Evolutionary conservation across 108 stramenopile genomes (phyloP).

Genomic region (Tribonema minus): DNA sequence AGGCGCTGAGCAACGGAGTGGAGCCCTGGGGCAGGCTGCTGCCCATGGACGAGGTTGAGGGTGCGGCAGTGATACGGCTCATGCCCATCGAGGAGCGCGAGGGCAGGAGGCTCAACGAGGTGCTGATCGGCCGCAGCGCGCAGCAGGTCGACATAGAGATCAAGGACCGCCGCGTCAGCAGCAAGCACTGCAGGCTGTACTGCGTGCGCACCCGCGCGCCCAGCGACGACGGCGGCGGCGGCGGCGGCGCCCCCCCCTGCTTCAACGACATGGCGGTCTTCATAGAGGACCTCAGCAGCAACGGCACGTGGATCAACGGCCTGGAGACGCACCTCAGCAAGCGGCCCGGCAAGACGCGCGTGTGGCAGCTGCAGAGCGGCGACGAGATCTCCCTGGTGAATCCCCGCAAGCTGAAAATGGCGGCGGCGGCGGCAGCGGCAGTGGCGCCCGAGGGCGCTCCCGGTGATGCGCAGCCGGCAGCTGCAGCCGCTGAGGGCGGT

Average conservation of each 20-base stretch:
- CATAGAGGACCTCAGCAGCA: constrained; percentile 79
- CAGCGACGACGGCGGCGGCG: too few relatives aligned
- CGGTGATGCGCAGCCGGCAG: neutral
- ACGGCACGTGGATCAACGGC: constrained; percentile 86
- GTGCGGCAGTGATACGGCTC: too few relatives aligned
- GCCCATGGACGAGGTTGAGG: too few relatives aligned
- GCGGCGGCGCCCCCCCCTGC: too few relatives aligned
- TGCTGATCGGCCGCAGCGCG: too few relatives aligned
- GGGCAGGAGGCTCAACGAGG: too few relatives aligned
- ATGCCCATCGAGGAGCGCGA: too few relatives aligned
- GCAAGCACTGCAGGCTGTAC: constrained; percentile 44
- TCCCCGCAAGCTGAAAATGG: constrained; percentile 56
- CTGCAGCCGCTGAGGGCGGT: too few relatives aligned
- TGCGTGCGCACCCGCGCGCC: too few relatives aligned
- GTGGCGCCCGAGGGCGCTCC: too few relatives aligned
- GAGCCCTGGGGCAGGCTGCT: too few relatives aligned
- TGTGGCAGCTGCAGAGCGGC: constrained; percentile 80
- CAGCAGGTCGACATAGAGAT: constrained; percentile 41
- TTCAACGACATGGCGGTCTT: constrained; percentile 57
- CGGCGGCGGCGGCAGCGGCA: neutral
- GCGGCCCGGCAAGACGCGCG: constrained; percentile 70
- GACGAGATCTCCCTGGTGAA: constrained; percentile 86
- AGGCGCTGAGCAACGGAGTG: too few relatives aligned
- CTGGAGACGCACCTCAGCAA: constrained; percentile 60
- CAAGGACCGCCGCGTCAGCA: constrained; percentile 25